Evolutionary conservation across 495 filamentous ascomycete genomes (phyloP), one percentile per base, ranked within the genome.

Genomic region (Parmelia sp.): DNA sequence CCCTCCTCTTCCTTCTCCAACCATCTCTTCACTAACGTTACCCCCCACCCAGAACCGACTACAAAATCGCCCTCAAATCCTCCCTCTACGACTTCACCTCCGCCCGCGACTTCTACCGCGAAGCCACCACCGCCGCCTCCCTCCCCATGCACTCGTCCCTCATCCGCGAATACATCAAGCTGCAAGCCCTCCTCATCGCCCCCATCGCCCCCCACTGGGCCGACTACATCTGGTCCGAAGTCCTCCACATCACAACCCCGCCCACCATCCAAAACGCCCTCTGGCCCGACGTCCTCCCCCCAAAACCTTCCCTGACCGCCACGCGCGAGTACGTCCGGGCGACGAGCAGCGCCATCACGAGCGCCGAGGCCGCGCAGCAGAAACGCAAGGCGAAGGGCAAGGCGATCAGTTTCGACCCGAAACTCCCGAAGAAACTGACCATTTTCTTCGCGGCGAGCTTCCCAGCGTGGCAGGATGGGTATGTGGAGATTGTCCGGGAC

Each of bases 201-300:
- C 86, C 88, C 37, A 87, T 94, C 66, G 88, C 92, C 14, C 94
- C 94, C 59, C 94, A 98, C 78, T 98, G 91, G 89, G 81, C 91
- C 59, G 94, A 97, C 69, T 90, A 95, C 73, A 84, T 98, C 71
- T 97, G 90, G 90, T 83, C 86, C 44, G 91, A 97, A 75, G 81
- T 97, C 15, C 86, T 98, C 64, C 81, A 85, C 65, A 88, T 96
- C 35, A 10, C 66, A 5, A 3, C 27, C 51, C 29, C 51, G 79
- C 78, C 66, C 49, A 89, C 88, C 4, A 85, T 97, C 72, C 92
- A 97, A 78, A 84, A 84, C 67, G 90, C 87, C 31, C 77, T 78
- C 65, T 98, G 84, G 82, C 94, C 94, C 58, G 51, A 57, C 25
- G 84, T 90, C 0, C 85, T 90, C 1, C 80, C 84, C 45, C 74